A percentile compares a stretch with the other conserved stretches of the same genome.
These are phyloP conservation scores for Wilhelminamyces savonicus DNA, from an alignment of 805 yeast genomes.

Conservation along the genomic window DNA sequence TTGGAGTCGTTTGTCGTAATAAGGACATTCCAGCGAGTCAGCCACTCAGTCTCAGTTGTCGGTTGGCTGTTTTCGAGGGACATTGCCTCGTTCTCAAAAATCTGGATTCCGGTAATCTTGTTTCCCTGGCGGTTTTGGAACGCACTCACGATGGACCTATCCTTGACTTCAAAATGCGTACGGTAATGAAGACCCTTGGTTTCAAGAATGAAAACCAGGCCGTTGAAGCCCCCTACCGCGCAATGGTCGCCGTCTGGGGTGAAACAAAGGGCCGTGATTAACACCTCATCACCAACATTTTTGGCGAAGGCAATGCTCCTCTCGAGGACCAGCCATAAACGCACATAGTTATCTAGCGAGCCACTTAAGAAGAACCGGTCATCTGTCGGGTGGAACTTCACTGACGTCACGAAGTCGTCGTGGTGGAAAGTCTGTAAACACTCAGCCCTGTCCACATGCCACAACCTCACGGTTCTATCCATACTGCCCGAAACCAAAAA, in stretches of 20 bases:
- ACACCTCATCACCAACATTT: constrained; percentile 52
- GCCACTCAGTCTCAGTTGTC: constrained; percentile 4
- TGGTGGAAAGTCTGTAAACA: constrained; percentile 63
- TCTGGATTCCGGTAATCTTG: constrained; percentile 72
- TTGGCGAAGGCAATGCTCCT: constrained; percentile 46
- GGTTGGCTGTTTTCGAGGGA: not conserved
- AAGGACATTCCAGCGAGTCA: constrained; percentile 30
- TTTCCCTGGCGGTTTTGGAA: constrained; percentile 22
- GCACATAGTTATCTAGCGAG: constrained; percentile 64
- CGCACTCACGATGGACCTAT: constrained; percentile 16
- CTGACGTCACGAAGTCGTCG: constrained; percentile 77
- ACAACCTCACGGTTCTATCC: constrained; percentile 76
- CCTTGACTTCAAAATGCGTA: constrained; percentile 25
- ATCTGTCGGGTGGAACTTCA: constrained; percentile 76
- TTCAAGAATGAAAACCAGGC: constrained; percentile 54
- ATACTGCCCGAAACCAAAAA: constrained; percentile 75
- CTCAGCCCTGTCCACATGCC: constrained; percentile 71
- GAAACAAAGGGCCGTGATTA: constrained; percentile 70
- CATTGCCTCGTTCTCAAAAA: constrained; percentile 25
- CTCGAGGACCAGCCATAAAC: constrained; percentile 86
- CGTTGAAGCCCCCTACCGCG: constrained; percentile 75
- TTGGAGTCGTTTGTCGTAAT: constrained; percentile 81
- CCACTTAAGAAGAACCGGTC: constrained; percentile 84
- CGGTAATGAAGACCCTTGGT: constrained; percentile 54
- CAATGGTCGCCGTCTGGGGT: constrained; percentile 58